A percentile compares a stretch with the other conserved stretches of the same genome.
Evolutionary conservation across 805 yeast genomes (phyloP).

Genomic region (Myxozyma neotropica): DNA sequence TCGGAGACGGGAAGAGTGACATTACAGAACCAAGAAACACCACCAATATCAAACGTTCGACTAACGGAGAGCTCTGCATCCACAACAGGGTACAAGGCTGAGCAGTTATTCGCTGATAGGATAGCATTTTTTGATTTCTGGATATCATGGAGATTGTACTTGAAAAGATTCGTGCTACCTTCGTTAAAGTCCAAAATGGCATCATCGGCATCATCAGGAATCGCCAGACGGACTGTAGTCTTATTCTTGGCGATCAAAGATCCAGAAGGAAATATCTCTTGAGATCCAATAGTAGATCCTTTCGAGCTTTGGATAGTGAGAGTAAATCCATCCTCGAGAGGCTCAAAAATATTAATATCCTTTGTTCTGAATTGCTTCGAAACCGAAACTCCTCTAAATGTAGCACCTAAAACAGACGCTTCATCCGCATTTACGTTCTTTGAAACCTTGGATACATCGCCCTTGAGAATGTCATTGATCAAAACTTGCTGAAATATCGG

Average conservation of each 20-base stretch:
- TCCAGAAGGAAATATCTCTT: slow-evolving; percentile 54
- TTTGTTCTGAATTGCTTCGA: slow-evolving; percentile 69
- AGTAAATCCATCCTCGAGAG: slow-evolving; percentile 54
- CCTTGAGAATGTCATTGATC: slow-evolving; percentile 25
- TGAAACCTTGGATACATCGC: slow-evolving; percentile 62
- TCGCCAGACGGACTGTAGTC: neutral
- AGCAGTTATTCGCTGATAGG: slow-evolving; percentile 19
- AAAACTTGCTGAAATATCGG: slow-evolving; percentile 75
- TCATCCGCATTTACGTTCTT: slow-evolving; percentile 95
- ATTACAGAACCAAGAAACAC: slow-evolving; percentile 21
- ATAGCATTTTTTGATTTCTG: slow-evolving; percentile 17
- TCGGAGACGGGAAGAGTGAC: slow-evolving; percentile 37
- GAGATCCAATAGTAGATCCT: slow-evolving; percentile 33
- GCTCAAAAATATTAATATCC: slow-evolving; percentile 61
- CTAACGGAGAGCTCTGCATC: slow-evolving; percentile 28
- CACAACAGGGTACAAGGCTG: slow-evolving; percentile 14
- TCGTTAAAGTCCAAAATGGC: slow-evolving; percentile 23
- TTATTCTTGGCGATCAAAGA: slow-evolving; percentile 43
- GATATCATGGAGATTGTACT: slow-evolving; percentile 14
- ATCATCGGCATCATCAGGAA: slow-evolving; percentile 12
- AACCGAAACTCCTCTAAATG: slow-evolving; percentile 77
- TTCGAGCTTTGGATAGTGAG: slow-evolving; percentile 35
- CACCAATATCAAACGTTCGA: slow-evolving; percentile 19
- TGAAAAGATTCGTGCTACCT: slow-evolving; percentile 6
- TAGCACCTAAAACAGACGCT: slow-evolving; percentile 85